Conservation (phyloP, 495 filamentous ascomycete species). For the Aspergillus ostianus region DNA sequence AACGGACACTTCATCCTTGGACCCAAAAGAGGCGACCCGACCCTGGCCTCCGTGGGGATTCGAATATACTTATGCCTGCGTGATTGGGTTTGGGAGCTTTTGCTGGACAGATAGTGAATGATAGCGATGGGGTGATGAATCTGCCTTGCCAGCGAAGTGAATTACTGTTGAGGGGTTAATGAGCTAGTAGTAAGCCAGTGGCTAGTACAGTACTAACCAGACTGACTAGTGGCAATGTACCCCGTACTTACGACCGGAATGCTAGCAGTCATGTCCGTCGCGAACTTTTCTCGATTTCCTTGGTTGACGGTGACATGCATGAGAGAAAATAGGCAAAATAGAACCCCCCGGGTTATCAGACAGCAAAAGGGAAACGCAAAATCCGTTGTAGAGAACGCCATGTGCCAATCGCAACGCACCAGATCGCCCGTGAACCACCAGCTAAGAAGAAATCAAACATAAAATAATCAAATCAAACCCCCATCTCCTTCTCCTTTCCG, state of each 20-base stretch:
- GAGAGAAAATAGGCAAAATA: neutral
- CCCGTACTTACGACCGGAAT: neutral
- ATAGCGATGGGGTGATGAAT: neutral
- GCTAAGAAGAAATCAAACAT: constrained; percentile 12
- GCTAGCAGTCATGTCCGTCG: neutral
- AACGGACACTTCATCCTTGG: constrained; percentile 7
- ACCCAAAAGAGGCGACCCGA: too few species aligned
- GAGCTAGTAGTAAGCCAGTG: too few species aligned
- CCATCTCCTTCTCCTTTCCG: constrained; percentile 48
- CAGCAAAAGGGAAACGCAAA: neutral
- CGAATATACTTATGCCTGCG: too few species aligned
- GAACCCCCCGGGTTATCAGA: neutral
- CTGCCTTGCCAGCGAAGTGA: neutral
- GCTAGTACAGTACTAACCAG: too few species aligned
- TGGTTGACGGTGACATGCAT: neutral
- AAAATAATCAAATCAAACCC: constrained; percentile 21
- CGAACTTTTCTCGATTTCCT: neutral
- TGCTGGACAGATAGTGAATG: too few species aligned
- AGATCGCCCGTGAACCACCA: constrained; percentile 18
- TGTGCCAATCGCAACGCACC: constrained; percentile 20
- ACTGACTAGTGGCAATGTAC: too few species aligned
- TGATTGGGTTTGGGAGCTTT: too few species aligned
- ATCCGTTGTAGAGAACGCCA: constrained; percentile 7
- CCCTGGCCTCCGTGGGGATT: neutral
- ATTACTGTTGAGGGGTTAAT: neutral